Base-by-base conservation (phyloP, 345 rosid species). In the Rubroshorea leprosula region DNA sequence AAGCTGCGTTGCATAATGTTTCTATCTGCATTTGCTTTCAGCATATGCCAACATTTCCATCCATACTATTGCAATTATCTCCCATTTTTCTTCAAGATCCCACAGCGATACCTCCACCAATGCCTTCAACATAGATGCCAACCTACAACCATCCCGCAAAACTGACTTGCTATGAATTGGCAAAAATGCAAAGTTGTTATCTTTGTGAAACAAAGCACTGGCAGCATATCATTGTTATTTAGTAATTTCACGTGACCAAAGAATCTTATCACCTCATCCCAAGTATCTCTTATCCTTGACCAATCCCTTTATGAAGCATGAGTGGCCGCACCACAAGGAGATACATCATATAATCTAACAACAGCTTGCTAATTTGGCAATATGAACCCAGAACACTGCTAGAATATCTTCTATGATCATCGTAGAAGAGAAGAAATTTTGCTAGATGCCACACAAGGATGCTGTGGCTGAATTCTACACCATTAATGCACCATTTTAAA, bases 11-110 rank as follows among this genome's bases (percentile, higher is more conserved):
- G 51, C 57, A 18, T 78, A 79, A 18, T 51, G 57, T 8, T 66
- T 72, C 31, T 74, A 77, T 3, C 39, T 17, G 51, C 79, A 71
- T 12, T 60, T 69, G 43, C 49, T 60, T 5, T 76, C 74, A 23
- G 79, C 76, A 39, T 57, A 68, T 2, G 67, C 31, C 29, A 72
- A 22, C 66, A 78, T 66, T 23, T 78, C 79, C 29, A 74, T 62
- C 83, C 79, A 78, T 31, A 78, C 75, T 23, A 66, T 47, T 17
- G 72, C 63, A 54, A 74, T 20, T 31, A 68, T 52, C 26, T 56
- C 58, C 82, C 79, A 78, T 58, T 71, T 73, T 19, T 57, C 67
- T 44, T 63, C 49, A 5, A 5, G 17, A 25, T 43, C 21, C 62
- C 21, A 20, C n/a, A n/a, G n/a, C 2, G 16, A 16, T 1, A 13